Conservation (phyloP, 345 rosid species). For the Psidium friedrichsthalianum region DNA sequence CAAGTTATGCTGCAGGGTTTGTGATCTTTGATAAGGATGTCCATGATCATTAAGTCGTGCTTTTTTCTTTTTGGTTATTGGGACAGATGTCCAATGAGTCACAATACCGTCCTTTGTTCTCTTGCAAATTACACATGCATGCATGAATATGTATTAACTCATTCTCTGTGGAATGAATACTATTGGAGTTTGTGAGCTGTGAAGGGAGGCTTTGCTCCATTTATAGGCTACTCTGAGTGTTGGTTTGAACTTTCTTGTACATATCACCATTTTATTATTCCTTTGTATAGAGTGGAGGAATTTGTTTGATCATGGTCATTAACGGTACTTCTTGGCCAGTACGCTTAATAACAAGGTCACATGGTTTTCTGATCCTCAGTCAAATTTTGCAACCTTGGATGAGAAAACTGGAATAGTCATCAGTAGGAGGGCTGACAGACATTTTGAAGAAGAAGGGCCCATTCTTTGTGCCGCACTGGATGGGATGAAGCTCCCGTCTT, state of each 20-base stretch:
- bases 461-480: slow-evolving; percentile 84
- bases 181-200: not conserved
- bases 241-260: not conserved
- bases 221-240: not conserved
- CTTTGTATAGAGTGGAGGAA: not conserved
- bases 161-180: not conserved
- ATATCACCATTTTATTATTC: not conserved
- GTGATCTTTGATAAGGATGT: not conserved
- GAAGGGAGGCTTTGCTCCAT: not conserved
- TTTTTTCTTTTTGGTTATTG: not conserved
- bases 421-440: slow-evolving; percentile 92
- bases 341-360: not conserved
- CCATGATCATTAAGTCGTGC: not conserved
- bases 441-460: slow-evolving; percentile 98
- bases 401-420: slow-evolving; percentile 71
- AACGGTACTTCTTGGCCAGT: not conserved
- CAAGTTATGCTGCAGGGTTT: not conserved
- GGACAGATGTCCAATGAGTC: not conserved
- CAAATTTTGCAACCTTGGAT: slow-evolving; percentile 93
- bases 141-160: not conserved
- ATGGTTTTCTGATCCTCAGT: slow-evolving; percentile 26
- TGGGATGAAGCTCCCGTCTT: slow-evolving; percentile 79
- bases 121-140: not conserved
- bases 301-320: not conserved
- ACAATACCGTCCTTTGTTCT: not conserved